Base-by-base conservation (phyloP, 768 basidiomycete genomes). In the Mycena amicta region DNA sequence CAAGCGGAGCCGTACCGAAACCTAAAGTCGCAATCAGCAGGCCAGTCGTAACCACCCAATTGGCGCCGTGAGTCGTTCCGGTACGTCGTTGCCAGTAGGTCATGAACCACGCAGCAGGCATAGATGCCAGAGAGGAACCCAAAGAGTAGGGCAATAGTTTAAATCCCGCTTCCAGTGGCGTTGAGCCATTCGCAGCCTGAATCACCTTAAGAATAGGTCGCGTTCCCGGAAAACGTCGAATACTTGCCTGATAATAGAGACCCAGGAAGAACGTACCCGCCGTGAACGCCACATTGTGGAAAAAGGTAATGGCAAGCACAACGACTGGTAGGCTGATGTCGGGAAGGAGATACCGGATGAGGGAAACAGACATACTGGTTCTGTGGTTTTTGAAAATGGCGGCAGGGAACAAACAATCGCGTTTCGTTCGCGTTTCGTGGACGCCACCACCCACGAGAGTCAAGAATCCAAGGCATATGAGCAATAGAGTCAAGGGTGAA, bases 191-290 rank as follows among this genome's bases (percentile, higher is more conserved):
- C 37, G 86, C 90, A 16, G 86, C 85, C 90, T 92, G 64, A 57
- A 62, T 50, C 52, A 31, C 43, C 15, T 15, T 45, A 6, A 45
- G 46, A 52, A 33, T 56, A 49, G 61, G 31, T 47, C 59, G 55
- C 50, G 30, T 60, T 45, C 57, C 59, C 13, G 59, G 52, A 58
- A 52, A 40, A 13, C 18, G 47, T 55, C 50, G 49, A 41, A 53
- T 43, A 67, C 76, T 33, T 62, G 90, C 92, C 81, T 94, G 92
- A 72, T 83, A 93, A 71, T 85, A 93, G 23, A 93, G 71, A 0
- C 91, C 89, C 46, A 94, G 83, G 73, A 92, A 94, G 74, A 90
- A 94, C 4, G 92, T 93, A 50, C 90, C 92, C 29, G 92, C 83
- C 62, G 84, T 93, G 72, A 92, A 94, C 16, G 85, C 86, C 61